Evolutionary conservation across 2,329 filamentous ascomycete genomes (phyloP).

Genomic region (Pseudogymnoascus sp.): DNA sequence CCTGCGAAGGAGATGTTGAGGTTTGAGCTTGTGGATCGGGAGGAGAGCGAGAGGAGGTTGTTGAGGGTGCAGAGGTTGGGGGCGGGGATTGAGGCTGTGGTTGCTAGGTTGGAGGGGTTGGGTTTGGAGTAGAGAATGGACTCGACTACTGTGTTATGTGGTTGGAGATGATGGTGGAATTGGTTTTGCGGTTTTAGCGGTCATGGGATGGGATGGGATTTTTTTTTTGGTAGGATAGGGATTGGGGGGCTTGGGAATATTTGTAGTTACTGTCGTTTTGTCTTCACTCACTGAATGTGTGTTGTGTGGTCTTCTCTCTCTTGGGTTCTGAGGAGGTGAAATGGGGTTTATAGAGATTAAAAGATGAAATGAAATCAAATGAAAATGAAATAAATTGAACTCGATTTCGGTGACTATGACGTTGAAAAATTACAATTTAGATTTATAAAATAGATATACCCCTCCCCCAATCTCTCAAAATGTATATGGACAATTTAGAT

Average conservation of each 20-base stretch:
- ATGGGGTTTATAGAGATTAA: no score
- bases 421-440: no score
- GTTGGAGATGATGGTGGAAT: no score
- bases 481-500: no score
- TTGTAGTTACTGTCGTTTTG: not conserved
- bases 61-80: slow-evolving; percentile 20
- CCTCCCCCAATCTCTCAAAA: no score
- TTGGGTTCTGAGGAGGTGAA: no score
- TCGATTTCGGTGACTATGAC: no score
- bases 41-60: slow-evolving; percentile 24
- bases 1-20: slow-evolving; percentile 56
- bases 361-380: no score
- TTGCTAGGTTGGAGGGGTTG: slow-evolving; percentile 19
- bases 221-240: not conserved
- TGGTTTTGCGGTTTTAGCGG: slow-evolving; percentile 2
- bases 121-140: not conserved
- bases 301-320: not conserved
- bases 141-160: no score
- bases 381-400: no score
- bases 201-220: not conserved
- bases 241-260: not conserved
- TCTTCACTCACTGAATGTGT: not conserved
- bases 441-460: no score
- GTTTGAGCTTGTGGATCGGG: slow-evolving; percentile 56
- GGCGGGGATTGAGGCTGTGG: slow-evolving; percentile 22